Base-by-base conservation (phyloP, 2,329 filamentous ascomycete genomes). In the Fusarium bactridioides region DNA sequence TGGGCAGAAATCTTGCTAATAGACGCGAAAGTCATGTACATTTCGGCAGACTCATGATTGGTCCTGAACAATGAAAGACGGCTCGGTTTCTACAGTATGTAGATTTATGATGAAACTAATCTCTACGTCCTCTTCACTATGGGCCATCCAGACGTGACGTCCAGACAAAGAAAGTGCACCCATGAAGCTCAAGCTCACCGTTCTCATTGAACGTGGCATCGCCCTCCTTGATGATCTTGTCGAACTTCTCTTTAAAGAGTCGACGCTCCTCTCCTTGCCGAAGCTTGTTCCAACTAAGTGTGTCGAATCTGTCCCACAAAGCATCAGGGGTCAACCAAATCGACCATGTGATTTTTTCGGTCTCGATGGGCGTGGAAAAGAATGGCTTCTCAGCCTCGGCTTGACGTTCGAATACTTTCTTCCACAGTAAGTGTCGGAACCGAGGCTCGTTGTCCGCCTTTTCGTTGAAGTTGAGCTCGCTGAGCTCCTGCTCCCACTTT, bases 241-340 rank as follows among this genome's bases (percentile, higher is more conserved):
- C 86, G 68, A 91, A 86, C 64, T 82, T 80, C 47, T 82, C 83
- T 63, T 84, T 83, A 50, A 88, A 86, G 45, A 83, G 80, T 61
- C 82, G 83, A 74, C 84, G 85, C 48, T 85, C 83, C 59, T 86
- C 82, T 4, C 85, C 87, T 51, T 86, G 79, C 18, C 93, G 80
- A 58, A 90, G 84, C 8, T 89, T 87, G 68, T 94, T 87, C 77
- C 93, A 91, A 76, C 90, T 92, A 64, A 94, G 81, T 18, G 92
- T 94, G 53, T 84, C 84, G 66, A 91, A 85, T 40, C 92, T 85
- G 59, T 87, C 85, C 89, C 90, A 93, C 54, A 93, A 80, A 60
- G 84, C 86, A 55, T 92, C 87, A 2, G 88, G 85, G 27, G 86
- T 87, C 84, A 90, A 92, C 51, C 84, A 81, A 51, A 89, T 82